phyloP scores from a whole-genome alignment of 1,284 basidiomycete genomes.

The Ceratobasidium sp. region DNA sequence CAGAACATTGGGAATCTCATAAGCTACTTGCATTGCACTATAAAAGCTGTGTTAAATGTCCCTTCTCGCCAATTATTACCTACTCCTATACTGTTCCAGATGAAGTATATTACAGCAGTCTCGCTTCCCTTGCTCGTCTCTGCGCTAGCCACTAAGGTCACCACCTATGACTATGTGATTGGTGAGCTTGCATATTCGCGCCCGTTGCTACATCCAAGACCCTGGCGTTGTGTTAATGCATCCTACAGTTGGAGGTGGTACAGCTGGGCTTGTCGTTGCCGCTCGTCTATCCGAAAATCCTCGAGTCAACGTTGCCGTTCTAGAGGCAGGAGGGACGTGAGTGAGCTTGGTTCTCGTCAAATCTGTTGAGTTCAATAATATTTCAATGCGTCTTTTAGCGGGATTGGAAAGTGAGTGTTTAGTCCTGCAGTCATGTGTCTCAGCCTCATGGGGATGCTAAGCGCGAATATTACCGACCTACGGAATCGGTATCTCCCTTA shows the following conservation, averaged over 20 bases:
- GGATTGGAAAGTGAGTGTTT: constrained; percentile 31
- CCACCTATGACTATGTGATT: constrained; percentile 38
- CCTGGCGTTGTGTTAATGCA: neutral
- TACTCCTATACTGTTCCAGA: neutral
- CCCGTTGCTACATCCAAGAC: neutral
- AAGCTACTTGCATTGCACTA: too few relatives aligned
- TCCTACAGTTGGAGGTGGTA: constrained; percentile 63
- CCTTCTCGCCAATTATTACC: neutral
- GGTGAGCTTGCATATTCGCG: neutral
- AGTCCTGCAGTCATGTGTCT: neutral
- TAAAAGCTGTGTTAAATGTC: neutral
- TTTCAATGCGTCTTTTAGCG: neutral
- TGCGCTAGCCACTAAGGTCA: neutral
- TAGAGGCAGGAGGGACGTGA: constrained; percentile 49
- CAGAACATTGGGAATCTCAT: too few relatives aligned
- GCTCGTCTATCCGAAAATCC: constrained; percentile 60
- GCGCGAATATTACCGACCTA: constrained; percentile 29
- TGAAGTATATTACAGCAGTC: constrained; percentile 7
- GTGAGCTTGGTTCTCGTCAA: neutral
- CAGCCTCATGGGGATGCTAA: neutral
- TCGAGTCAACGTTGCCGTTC: constrained; percentile 51
- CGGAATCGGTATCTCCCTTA: constrained; percentile 43
- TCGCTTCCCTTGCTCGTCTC: constrained; percentile 23
- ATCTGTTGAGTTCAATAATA: neutral
- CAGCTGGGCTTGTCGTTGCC: constrained; percentile 62